Conservation (phyloP, 2,329 filamentous ascomycete species). For the Alternaria longipes region DNA sequence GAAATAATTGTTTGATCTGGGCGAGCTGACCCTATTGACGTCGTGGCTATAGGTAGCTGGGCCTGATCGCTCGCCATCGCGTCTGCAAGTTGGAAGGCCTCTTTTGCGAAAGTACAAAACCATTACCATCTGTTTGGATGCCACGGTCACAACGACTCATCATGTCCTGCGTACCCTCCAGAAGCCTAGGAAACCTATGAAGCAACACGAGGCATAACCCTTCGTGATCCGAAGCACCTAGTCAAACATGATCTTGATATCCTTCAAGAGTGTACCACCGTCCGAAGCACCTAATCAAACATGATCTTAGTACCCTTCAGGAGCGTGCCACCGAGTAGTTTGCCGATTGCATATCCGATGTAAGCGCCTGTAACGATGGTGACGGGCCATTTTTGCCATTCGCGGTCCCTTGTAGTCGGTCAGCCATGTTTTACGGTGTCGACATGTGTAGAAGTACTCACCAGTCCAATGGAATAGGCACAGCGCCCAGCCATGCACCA, state of each 20-base stretch:
- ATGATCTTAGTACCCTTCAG: constrained; percentile 58
- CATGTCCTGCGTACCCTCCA: too few species aligned
- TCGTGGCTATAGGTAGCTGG: background rate
- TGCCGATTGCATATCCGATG: constrained; percentile 77
- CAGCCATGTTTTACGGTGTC: background rate
- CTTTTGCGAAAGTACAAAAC: too few species aligned
- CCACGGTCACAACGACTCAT: too few species aligned
- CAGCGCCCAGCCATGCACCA: constrained; percentile 91
- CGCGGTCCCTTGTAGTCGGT: constrained; percentile 74
- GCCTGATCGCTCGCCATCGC: background rate
- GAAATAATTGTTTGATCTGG: background rate
- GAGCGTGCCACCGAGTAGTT: constrained; percentile 64
- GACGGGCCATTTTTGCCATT: constrained; percentile 98
- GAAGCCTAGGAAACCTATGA: background rate
- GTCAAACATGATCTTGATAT: constrained; percentile 56
- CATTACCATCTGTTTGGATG: too few species aligned
- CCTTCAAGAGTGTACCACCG: constrained; percentile 60
- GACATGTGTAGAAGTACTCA: constrained; percentile 42
- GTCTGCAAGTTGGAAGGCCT: background rate
- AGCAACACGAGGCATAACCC: background rate
- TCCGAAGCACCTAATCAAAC: constrained; percentile 46
- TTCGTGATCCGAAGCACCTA: constrained; percentile 22
- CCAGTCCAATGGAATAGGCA: constrained; percentile 97
- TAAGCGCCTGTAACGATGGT: constrained; percentile 88
- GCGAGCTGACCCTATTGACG: background rate